Conservation (phyloP, 1,139 yeast species). For the Zygosaccharomyces pseudobailii region DNA sequence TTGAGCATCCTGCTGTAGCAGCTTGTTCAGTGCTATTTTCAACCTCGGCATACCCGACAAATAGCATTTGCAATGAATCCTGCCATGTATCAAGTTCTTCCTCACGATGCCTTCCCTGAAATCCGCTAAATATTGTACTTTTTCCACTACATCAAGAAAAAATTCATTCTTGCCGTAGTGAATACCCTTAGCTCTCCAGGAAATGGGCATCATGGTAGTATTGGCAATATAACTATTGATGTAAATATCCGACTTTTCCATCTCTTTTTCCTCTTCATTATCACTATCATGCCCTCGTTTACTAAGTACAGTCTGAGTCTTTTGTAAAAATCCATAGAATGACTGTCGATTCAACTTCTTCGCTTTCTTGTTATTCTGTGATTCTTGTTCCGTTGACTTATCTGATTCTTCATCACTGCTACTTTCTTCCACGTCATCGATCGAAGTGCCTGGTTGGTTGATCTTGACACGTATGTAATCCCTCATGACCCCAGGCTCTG, state of each 20-base stretch:
- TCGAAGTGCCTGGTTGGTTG: slow-evolving; percentile 17
- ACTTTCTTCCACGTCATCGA: slow-evolving; percentile 1
- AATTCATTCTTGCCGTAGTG: slow-evolving; percentile 73
- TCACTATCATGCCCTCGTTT: slow-evolving; percentile 6
- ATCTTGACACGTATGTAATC: slow-evolving; percentile 53
- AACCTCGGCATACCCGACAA: slow-evolving; percentile 76
- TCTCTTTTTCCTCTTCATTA: slow-evolving; percentile 20
- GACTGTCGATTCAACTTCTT: slow-evolving; percentile 7
- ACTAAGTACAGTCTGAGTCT: slow-evolving; percentile 4
- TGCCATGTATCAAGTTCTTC: slow-evolving; percentile 60
- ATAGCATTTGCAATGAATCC: slow-evolving; percentile 59
- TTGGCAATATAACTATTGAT: slow-evolving; percentile 65
- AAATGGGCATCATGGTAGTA: slow-evolving; percentile 66
- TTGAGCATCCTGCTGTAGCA: slow-evolving; percentile 43
- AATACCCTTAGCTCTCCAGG: slow-evolving; percentile 84
- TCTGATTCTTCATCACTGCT: slow-evolving; percentile 14
- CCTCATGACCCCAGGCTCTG: slow-evolving; percentile 64
- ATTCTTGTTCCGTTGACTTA: slow-evolving; percentile 12
- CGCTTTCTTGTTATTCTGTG: slow-evolving; percentile 5
- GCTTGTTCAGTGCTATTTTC: slow-evolving; percentile 61
- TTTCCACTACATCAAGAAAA: slow-evolving; percentile 67
- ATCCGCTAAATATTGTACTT: slow-evolving; percentile 59
- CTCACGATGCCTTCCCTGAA: slow-evolving; percentile 51
- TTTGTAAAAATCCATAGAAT: slow-evolving; percentile 11
- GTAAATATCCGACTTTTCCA: slow-evolving; percentile 26